These are phyloP conservation scores for Yamadazyma paraphyllophila DNA, from an alignment of 805 yeast genomes.

Conservation along the genomic window DNA sequence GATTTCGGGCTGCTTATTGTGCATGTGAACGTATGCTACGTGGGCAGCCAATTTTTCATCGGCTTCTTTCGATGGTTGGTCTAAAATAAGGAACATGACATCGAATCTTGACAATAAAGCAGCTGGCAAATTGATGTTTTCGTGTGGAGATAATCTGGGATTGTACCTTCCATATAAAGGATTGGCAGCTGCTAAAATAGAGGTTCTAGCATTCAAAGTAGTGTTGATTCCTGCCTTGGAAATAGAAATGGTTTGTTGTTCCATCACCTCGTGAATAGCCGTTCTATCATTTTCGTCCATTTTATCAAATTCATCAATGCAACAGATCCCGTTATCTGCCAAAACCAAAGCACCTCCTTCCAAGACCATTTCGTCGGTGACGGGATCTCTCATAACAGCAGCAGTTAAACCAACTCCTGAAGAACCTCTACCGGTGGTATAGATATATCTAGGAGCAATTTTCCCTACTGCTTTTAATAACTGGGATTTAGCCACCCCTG, in stretches of 20 bases:
- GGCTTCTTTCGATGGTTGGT: slow-evolving; percentile 71
- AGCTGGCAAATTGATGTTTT: slow-evolving; percentile 94
- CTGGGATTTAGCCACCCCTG: slow-evolving; percentile 99
- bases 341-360: slow-evolving; percentile 98
- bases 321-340: slow-evolving; percentile 97
- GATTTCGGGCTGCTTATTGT: slow-evolving; percentile 78
- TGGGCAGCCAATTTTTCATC: slow-evolving; percentile 90
- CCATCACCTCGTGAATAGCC: slow-evolving; percentile 99
- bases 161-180: slow-evolving; percentile 95
- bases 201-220: slow-evolving; percentile 90
- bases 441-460: slow-evolving; percentile 94
- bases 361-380: slow-evolving; percentile 96
- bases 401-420: slow-evolving; percentile 99
- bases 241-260: slow-evolving; percentile 95
- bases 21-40: slow-evolving; percentile 95
- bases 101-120: slow-evolving; percentile 95
- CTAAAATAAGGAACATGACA: slow-evolving; percentile 80
- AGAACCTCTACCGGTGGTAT: slow-evolving; percentile 97
- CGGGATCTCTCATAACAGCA: slow-evolving; percentile 97
- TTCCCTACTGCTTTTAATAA: slow-evolving; percentile 84
- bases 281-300: slow-evolving; percentile 98
- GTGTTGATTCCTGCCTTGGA: slow-evolving; percentile 98
- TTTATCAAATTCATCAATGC: slow-evolving; percentile 98
- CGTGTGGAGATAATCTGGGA: slow-evolving; percentile 84
- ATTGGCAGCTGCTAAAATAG: slow-evolving; percentile 97